Base-by-base conservation (phyloP, 306 rosid species). In the Trifolium dubium region DNA sequence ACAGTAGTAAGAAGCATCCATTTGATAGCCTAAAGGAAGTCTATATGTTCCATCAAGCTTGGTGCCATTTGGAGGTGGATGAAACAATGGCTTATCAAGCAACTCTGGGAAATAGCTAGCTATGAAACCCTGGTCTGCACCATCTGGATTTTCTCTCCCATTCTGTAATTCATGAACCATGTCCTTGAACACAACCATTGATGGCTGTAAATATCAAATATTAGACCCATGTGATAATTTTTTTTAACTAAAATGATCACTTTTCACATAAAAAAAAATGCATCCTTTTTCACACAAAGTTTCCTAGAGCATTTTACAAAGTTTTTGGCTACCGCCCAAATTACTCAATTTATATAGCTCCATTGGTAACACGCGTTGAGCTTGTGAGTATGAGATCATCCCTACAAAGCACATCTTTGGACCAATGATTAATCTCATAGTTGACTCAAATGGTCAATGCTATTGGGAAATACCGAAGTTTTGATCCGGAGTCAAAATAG, bases 1-100 rank as follows among this genome's bases (percentile, higher is more conserved):
- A 93, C 98, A 94, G 67, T 86, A 94, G 72, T 94, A 94, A 59
- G 99, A 86, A 82, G 99, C 99, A 81, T 94, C 99, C 99, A 94
- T 94, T 72, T 94, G 99, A 74, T 94, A 94, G 53, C 99, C 99
- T 63, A 94, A 85, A 37, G 99, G 92, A 75, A 94, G 97, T 66
- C 99, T 89, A 63, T 83, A 94, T 43, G 88, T 86, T 67, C 97
- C 99, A 71, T 88, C 84, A 49, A 94, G 99, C 74, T 58, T 83
- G 67, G 96, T 81, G 69, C 84, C 92, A 43, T 92, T 87, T 8
- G 77, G 11, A n/a, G 96, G 91, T 14, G 84, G 90, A 82, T 87
- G 79, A 73, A 94, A 94, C 90, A 94, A 43, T 13, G 97, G 97
- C 77, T 77, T 85, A 80, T 88, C 93, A 56, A 94, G 93, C 74